Conservation (phyloP, 129 eudicot genomes). For the Daucus carota region DNA sequence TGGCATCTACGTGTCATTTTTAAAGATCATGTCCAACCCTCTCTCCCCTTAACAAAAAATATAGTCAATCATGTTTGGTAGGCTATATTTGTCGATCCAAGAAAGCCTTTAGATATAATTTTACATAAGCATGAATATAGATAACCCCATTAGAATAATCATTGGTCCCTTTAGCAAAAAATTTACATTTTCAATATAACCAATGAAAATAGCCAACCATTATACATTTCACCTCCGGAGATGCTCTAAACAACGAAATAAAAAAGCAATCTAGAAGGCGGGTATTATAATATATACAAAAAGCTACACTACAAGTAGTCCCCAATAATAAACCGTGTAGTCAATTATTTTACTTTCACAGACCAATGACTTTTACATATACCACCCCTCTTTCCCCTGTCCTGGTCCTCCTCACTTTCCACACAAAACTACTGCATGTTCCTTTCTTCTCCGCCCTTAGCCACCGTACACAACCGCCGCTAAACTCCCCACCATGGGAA, state of each 20-base stretch:
- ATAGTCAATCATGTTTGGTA: too few relatives aligned
- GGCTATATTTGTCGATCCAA: too few relatives aligned
- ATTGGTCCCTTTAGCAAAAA: too few relatives aligned
- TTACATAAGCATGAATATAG: too few relatives aligned
- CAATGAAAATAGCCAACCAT: too few relatives aligned
- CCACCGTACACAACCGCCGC: slow-evolving; percentile 1
- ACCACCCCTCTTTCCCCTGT: neutral
- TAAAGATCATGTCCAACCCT: too few relatives aligned
- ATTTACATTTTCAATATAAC: too few relatives aligned
- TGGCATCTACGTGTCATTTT: too few relatives aligned
- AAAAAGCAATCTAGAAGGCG: neutral
- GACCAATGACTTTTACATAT: neutral
- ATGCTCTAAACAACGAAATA: neutral
- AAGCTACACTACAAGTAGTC: neutral
- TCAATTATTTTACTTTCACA: neutral
- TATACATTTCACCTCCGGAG: too few relatives aligned
- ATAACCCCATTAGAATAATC: too few relatives aligned
- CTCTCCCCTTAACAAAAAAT: too few relatives aligned
- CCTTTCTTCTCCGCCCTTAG: neutral
- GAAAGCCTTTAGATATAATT: too few relatives aligned
- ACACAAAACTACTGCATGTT: neutral
- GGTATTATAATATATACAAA: neutral
- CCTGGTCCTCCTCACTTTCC: neutral
- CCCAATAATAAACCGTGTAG: neutral
- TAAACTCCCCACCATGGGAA: slow-evolving; percentile 7